Evolutionary conservation across 495 filamentous ascomycete genomes (phyloP), one percentile per base, ranked within the genome.

Genomic region (Copromyces sp.): DNA sequence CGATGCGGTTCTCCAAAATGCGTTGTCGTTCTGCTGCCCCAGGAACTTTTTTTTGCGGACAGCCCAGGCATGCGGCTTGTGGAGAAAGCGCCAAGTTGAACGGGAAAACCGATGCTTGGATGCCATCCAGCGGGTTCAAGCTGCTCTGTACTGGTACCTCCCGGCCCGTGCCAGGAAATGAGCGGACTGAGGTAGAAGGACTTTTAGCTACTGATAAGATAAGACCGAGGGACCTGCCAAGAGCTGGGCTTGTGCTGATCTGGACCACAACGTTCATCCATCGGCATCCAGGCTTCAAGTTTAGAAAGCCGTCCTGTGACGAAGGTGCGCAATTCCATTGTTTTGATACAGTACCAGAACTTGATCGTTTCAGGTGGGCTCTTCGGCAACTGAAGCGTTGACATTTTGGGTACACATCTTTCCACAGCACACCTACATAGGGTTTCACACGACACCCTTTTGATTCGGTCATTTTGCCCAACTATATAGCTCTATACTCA

Each of bases 21-120:
- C 3, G 53, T 35, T 38, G 70, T 35, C 32, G 70, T 38, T 42
- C 32, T 68, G 37, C 24, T 71, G 38, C 12, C 9, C 35, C 37
- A 24, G 42, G 40, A 44, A 73, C 61, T 44, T 73, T 73, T 73
- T 73, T 71, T 69, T 71, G 69, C 39, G 17, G 32, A 69, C 20
- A 53, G 71, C 20, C 65, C 17, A 11, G n/a, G 40, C 38, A 42
- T 38, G 53, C 29, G 69, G 69, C 59, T 65, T 73, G 71, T 41
- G 59, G 59, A 44, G 71, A 68, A 69, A 69, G 11, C 7, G 53
- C 53, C 53, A 29, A 47, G 44, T 20, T 47, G 47, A 29, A 29
- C 47, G 47, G 20, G 47, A 29, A 59, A 59, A 59, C n/a, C n/a
- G n/a, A n/a, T n/a, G 47, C 45, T 53, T 59, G 47, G 47, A 59